Conservation (phyloP, 2,329 filamentous ascomycete genomes). For the Amphichorda felina region DNA sequence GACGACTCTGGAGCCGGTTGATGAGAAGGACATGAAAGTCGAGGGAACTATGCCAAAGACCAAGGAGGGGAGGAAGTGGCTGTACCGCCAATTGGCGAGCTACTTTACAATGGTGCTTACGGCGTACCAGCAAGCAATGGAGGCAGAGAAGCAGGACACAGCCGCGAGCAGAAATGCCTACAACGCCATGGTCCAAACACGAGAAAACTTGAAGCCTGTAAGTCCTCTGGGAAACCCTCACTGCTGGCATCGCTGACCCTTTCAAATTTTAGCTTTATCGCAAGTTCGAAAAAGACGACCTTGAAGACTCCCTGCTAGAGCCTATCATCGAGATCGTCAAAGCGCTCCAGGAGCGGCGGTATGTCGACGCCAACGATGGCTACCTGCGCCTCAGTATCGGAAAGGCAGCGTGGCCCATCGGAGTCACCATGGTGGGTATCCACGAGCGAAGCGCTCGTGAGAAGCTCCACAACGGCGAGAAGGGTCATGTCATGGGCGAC, state of each 20-base stretch:
- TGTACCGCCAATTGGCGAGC: conserved; percentile 80
- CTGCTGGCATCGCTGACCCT: no score
- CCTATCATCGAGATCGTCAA: conserved; percentile 87
- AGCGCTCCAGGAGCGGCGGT: conserved; percentile 78
- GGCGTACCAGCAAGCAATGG: conserved; percentile 75
- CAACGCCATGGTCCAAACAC: conserved; percentile 75
- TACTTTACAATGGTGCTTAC: conserved; percentile 95
- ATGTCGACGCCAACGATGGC: conserved; percentile 93
- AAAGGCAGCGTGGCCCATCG: conserved; percentile 96
- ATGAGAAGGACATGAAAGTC: conserved; percentile 84
- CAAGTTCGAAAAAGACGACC: conserved; percentile 69
- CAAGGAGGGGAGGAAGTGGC: conserved; percentile 50
- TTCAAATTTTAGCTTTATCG: conserved; percentile 53
- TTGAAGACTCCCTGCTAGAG: conserved; percentile 68
- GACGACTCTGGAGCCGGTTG: conserved; percentile 67
- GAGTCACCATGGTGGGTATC: conserved; percentile 99
- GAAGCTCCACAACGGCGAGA: conserved; percentile 79
- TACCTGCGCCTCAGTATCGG: conserved; percentile 89
- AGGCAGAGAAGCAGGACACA: conserved; percentile 50
- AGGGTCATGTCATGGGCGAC: conserved; percentile 94
- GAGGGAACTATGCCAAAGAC: conserved; percentile 50
- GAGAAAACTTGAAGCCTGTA: conserved; percentile 74
- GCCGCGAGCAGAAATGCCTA: conserved; percentile 73
- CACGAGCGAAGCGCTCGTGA: conserved; percentile 93
- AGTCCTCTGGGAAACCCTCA: conserved; percentile 11